phyloP scores from a whole-genome alignment of 108 stramenopile genomes.

The Skeletonema costatum region DNA sequence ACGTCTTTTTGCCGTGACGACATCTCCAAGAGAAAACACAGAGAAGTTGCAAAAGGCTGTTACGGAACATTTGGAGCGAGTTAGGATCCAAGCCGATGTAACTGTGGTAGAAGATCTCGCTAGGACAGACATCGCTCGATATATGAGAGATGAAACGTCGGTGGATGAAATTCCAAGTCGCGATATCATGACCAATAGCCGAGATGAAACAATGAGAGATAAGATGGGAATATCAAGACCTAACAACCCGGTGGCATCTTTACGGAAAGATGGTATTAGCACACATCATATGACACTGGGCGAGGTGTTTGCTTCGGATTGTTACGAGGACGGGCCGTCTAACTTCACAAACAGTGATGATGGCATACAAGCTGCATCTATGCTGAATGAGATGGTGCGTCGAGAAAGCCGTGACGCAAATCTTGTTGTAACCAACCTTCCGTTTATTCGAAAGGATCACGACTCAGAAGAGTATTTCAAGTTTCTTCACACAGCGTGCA shows the following conservation, averaged over 20 bases:
- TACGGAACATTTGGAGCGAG: slow-evolving; percentile 35
- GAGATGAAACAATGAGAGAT: neutral
- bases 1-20: slow-evolving; percentile 66
- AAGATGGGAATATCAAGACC: slow-evolving; percentile 1
- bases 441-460: slow-evolving; percentile 50
- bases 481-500: slow-evolving; percentile 55
- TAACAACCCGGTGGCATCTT: slow-evolving; percentile 31
- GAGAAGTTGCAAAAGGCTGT: slow-evolving; percentile 41
- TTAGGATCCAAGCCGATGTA: slow-evolving; percentile 54
- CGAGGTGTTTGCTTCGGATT: slow-evolving; percentile 37
- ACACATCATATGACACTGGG: slow-evolving; percentile 52
- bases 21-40: slow-evolving; percentile 37
- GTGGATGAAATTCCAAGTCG: slow-evolving; percentile 7
- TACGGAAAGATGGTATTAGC: slow-evolving; percentile 36
- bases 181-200: neutral
- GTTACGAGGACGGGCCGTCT: slow-evolving; percentile 6
- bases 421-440: slow-evolving; percentile 84
- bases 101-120: slow-evolving; percentile 44
- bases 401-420: slow-evolving; percentile 52
- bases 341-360: neutral
- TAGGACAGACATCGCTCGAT: slow-evolving; percentile 42
- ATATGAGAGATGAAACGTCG: slow-evolving; percentile 49
- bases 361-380: slow-evolving; percentile 28
- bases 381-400: slow-evolving; percentile 59
- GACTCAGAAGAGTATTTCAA: slow-evolving; percentile 53